A percentile compares a stretch with the other conserved stretches of the same genome.
These are phyloP conservation scores for Macrolepiota fuliginosa DNA, from an alignment of 768 basidiomycete species.

Conservation along the genomic window DNA sequence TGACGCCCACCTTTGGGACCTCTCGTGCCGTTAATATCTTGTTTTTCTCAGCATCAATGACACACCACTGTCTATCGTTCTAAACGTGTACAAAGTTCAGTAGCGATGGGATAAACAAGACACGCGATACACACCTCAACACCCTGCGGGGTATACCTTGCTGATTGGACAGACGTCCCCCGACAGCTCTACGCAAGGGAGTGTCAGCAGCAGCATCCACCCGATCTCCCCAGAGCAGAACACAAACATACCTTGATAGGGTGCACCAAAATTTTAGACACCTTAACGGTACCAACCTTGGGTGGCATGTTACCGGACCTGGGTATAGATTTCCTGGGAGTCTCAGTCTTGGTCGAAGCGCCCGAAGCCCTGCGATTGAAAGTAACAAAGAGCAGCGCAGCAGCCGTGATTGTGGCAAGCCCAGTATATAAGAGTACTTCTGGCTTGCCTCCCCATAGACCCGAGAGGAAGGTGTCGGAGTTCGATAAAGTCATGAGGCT, in stretches of 20 bases:
- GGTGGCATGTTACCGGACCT: constrained; percentile 12
- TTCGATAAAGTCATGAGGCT: not conserved
- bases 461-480: not conserved
- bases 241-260: constrained; percentile 57
- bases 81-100: constrained; percentile 24
- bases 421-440: constrained; percentile 1
- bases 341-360: not conserved
- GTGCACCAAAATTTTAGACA: constrained; percentile 61
- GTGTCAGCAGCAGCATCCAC: not conserved
- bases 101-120: not conserved
- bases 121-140: constrained; percentile 50
- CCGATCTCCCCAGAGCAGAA: not conserved
- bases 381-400: constrained; percentile 8
- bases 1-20: constrained; percentile 46
- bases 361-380: not conserved
- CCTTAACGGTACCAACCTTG: constrained; percentile 32
- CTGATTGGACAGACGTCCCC: constrained; percentile 57
- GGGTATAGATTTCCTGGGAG: not conserved
- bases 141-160: constrained; percentile 58
- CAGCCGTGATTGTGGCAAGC: not conserved
- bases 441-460: not conserved
- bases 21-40: constrained; percentile 68
- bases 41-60: constrained; percentile 55
- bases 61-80: constrained; percentile 73
- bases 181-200: constrained; percentile 57